Conservation (phyloP, 2,329 filamentous ascomycete genomes). For the Ophiostoma quercus region DNA sequence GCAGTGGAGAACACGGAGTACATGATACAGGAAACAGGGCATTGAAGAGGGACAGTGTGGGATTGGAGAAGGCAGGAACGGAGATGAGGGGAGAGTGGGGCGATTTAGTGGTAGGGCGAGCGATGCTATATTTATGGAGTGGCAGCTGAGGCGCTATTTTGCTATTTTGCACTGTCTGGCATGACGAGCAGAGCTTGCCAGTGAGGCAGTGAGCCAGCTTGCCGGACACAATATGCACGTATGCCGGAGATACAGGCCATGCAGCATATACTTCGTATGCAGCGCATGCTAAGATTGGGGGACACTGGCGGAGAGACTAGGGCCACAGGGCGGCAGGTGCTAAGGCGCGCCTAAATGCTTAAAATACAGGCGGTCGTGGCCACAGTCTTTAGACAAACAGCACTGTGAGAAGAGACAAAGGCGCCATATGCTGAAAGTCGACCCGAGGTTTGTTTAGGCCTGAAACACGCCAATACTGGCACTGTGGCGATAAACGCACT, state of each 20-base stretch:
- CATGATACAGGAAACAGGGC: slow-evolving; percentile 5
- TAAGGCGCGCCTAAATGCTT: background rate
- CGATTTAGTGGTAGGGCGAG: slow-evolving; percentile 7
- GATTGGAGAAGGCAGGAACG: slow-evolving; percentile 3
- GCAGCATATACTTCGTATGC: background rate
- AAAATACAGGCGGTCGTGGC: background rate
- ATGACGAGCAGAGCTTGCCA: background rate
- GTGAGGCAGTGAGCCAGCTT: background rate
- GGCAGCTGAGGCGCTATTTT: background rate
- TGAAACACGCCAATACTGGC: background rate
- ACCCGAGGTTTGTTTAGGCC: background rate
- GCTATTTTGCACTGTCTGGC: background rate
- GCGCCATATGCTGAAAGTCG: background rate
- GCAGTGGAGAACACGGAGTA: slow-evolving; percentile 11
- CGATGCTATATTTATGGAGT: background rate
- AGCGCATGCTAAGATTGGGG: background rate
- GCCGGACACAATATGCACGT: background rate
- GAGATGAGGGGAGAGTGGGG: slow-evolving; percentile 7
- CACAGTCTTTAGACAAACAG: background rate
- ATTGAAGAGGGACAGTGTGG: slow-evolving; percentile 1
- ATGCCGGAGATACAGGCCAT: background rate
- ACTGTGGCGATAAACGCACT: slow-evolving; percentile 4
- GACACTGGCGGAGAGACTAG: background rate
- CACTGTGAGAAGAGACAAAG: background rate
- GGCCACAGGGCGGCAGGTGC: background rate